These are phyloP conservation scores for Vickermania ingenoplastis DNA, from an alignment of 208 protist species.

Conservation along the genomic window DNA sequence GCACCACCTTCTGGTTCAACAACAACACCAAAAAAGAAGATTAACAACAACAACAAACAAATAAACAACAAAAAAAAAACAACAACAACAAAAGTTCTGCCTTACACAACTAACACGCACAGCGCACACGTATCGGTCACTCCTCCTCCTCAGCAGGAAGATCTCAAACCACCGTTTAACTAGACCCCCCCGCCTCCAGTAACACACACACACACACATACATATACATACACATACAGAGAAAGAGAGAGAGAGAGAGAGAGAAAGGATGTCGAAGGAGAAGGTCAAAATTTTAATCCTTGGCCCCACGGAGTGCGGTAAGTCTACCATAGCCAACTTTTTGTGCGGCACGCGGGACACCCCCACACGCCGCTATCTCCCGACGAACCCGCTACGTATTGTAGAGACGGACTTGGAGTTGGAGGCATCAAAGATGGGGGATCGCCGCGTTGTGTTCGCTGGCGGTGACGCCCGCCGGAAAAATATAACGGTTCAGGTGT, in stretches of 20 bases:
- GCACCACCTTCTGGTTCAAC: too few relatives aligned
- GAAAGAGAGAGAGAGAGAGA: conserved; percentile 10
- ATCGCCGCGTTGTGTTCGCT: conserved; percentile 51
- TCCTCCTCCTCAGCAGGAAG: too few relatives aligned
- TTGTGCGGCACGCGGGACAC: conserved; percentile 70
- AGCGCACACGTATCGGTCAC: too few relatives aligned
- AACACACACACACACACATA: too few relatives aligned
- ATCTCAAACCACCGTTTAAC: too few relatives aligned
- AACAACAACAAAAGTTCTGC: too few relatives aligned
- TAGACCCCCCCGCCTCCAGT: too few relatives aligned
- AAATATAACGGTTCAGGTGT: conserved; percentile 67
- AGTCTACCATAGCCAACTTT: conserved; percentile 79
- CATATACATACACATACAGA: too few relatives aligned
- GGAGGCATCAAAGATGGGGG: conserved; percentile 30
- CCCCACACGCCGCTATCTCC: conserved; percentile 70
- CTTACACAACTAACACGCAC: too few relatives aligned
- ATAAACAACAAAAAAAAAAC: too few relatives aligned
- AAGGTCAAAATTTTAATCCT: conserved; percentile 78
- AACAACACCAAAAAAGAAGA: too few relatives aligned
- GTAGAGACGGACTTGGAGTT: conserved; percentile 78
- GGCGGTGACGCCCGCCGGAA: conserved; percentile 35
- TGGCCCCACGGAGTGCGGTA: conserved; percentile 74
- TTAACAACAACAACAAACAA: too few relatives aligned
- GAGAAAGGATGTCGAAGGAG: conserved; percentile 13
- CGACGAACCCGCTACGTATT: conserved; percentile 82